Evolutionary conservation across 306 rosid genomes (phyloP).

Genomic region (Rosa chinensis): DNA sequence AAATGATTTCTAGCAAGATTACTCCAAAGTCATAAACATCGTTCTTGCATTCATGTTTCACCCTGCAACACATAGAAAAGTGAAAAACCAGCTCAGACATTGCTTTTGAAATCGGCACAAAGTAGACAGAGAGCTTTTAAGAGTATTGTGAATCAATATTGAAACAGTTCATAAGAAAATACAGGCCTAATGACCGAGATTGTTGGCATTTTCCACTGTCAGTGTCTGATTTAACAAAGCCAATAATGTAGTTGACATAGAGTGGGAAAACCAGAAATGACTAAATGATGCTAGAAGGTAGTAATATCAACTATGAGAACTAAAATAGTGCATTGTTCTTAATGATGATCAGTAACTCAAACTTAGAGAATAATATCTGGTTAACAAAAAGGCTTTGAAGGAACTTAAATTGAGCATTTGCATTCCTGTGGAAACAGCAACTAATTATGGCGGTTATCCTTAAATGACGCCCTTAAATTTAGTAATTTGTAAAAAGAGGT

Average conservation of each 20-base stretch:
- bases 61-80: constrained; percentile 38
- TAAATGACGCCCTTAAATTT: too few species aligned
- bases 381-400: neutral
- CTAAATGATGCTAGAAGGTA: neutral
- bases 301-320: neutral
- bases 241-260: neutral
- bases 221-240: neutral
- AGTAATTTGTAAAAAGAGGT: neutral
- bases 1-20: constrained; percentile 74
- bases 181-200: neutral
- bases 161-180: neutral
- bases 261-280: neutral
- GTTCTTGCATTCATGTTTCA: constrained; percentile 59
- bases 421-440: neutral
- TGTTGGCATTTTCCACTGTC: neutral
- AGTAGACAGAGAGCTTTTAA: neutral
- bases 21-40: constrained; percentile 90
- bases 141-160: neutral
- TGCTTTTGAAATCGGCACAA: neutral
- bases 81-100: neutral
- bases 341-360: neutral
- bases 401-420: neutral
- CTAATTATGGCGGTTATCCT: neutral
- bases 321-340: neutral
- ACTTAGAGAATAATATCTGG: neutral